phyloP scores from a whole-genome alignment of 2,329 filamentous ascomycete species.

The Ustulina deusta region DNA sequence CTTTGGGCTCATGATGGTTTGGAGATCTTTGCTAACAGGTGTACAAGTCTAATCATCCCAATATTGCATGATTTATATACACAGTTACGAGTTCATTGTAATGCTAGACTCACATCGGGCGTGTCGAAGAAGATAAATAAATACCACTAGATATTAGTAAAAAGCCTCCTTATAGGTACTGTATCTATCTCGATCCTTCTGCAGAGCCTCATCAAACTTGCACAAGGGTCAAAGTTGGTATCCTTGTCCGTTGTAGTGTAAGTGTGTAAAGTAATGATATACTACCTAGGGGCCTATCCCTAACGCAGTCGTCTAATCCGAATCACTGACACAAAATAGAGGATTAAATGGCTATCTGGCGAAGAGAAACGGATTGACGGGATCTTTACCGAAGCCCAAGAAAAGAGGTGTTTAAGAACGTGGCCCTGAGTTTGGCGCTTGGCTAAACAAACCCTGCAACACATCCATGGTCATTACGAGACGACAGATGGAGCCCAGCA shows the following conservation, averaged over 20 bases:
- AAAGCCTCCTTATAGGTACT: not conserved
- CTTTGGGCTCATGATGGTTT: not conserved
- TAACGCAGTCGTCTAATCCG: not conserved
- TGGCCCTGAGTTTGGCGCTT: slow-evolving; percentile 21
- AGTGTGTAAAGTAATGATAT: not conserved
- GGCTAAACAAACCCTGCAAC: slow-evolving; percentile 28
- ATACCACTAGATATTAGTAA: not conserved
- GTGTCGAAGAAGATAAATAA: not conserved
- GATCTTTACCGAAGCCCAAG: slow-evolving; percentile 20
- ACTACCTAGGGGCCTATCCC: not conserved
- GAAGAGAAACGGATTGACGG: slow-evolving; percentile 33
- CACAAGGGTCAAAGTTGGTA: not conserved
- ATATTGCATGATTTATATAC: not conserved
- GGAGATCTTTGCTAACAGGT: not conserved
- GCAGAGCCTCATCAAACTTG: slow-evolving; percentile 21
- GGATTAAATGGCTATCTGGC: slow-evolving; percentile 11
- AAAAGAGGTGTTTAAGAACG: not conserved
- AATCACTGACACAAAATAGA: slow-evolving; percentile 8
- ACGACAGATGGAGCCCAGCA: slow-evolving; percentile 19
- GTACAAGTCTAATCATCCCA: not conserved
- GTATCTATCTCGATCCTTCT: not conserved
- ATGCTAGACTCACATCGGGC: not conserved
- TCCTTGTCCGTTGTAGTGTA: slow-evolving; percentile 7
- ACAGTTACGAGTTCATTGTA: not conserved
- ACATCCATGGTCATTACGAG: slow-evolving; percentile 35